Evolutionary conservation across 2,329 filamentous ascomycete genomes (phyloP).

Genomic region (Fusarium sp.): DNA sequence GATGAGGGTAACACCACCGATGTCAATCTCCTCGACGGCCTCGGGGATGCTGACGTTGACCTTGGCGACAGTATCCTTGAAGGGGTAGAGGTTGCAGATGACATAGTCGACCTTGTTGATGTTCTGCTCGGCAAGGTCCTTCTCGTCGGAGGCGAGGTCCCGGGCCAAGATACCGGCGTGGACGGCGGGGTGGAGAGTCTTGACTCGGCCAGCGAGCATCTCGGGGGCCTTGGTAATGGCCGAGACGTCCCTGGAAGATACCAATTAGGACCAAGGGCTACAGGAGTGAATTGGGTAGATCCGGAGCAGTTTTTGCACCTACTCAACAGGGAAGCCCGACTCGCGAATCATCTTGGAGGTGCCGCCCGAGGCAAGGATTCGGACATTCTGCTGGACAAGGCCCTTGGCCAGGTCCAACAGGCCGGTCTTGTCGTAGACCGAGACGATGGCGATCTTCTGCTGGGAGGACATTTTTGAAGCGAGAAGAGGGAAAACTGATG

Average conservation of each 20-base stretch:
- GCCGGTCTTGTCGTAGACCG: conserved; percentile 99
- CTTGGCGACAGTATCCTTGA: conserved; percentile 98
- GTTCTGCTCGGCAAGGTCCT: conserved; percentile 95
- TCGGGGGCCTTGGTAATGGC: conserved; percentile 97
- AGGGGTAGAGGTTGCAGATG: conserved; percentile 98
- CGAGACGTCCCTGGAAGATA: conserved; percentile 83
- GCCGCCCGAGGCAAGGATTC: conserved; percentile 93
- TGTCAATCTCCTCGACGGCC: conserved; percentile 99
- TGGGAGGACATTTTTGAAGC: conserved; percentile 55
- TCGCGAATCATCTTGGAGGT: conserved; percentile 98
- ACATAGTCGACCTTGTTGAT: conserved; percentile 97
- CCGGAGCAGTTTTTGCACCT: conserved; percentile 55
- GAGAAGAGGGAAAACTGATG: conserved; percentile 25
- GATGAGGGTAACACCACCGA: conserved; percentile 96
- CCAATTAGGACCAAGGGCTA: conserved; percentile 20
- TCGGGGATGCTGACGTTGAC: conserved; percentile 97
- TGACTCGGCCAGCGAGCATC: conserved; percentile 89
- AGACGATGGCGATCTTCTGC: conserved; percentile 87
- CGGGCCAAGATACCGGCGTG: conserved; percentile 93
- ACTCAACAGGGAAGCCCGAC: conserved; percentile 96
- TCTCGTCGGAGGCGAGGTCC: conserved; percentile 94
- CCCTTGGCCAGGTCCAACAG: conserved; percentile 94
- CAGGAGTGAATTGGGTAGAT: background rate
- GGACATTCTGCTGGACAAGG: conserved; percentile 89
- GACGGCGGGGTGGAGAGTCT: conserved; percentile 96